Percentiles rank a stretch among this genome's conserved stretches.
Conservation (phyloP, 108 stramenopile genomes). For the Nannochloropsis gaditana region DNA sequence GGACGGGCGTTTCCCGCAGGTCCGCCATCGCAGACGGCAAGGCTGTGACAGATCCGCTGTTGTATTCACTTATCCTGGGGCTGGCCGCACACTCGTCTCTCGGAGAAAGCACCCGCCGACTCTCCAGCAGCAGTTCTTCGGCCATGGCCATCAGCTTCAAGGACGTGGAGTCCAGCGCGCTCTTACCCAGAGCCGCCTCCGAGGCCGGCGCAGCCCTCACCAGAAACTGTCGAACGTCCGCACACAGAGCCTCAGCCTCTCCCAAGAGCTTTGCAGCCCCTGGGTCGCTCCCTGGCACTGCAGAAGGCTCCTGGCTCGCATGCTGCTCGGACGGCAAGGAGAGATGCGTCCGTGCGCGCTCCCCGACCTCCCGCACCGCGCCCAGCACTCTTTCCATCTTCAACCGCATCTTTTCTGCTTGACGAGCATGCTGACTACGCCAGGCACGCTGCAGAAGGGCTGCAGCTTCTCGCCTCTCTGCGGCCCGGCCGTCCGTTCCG, state of each 20-base stretch:
- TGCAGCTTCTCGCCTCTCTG: background rate
- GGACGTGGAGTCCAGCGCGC: background rate
- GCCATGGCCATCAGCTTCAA: background rate
- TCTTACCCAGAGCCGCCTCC: background rate
- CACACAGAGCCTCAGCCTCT: background rate
- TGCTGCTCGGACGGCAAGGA: background rate
- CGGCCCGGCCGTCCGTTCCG: background rate
- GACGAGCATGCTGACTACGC: background rate
- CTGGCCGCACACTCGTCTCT: no score
- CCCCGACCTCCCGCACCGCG: background rate
- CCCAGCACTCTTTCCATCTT: background rate
- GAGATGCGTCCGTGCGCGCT: background rate
- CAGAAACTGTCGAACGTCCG: background rate
- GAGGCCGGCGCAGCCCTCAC: background rate
- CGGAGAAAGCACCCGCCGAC: background rate
- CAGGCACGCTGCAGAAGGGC: background rate
- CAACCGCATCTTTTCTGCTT: background rate
- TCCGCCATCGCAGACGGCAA: no score
- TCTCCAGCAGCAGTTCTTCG: background rate
- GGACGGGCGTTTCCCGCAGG: background rate
- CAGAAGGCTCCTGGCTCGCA: background rate
- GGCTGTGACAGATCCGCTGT: no score
- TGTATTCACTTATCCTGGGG: no score
- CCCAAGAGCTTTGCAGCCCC: background rate
- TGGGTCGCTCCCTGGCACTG: background rate